Percentiles rank a stretch among this genome's conserved stretches.
Evolutionary conservation across 805 yeast genomes (phyloP).

Genomic region (Candida anglica): DNA sequence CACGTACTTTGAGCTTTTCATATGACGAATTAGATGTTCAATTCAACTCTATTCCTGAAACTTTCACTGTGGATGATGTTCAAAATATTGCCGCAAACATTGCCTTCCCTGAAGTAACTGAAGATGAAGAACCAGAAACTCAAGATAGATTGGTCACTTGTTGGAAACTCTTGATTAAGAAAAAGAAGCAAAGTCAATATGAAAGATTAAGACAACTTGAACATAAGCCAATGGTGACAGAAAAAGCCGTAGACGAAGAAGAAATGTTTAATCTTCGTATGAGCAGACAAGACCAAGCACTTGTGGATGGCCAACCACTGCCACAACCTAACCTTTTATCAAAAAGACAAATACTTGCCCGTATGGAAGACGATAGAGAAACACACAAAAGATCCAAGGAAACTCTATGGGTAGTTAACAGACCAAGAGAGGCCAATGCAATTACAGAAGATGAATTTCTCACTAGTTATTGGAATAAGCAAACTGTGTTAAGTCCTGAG

Average conservation of each 20-base stretch:
- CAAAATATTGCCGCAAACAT: conserved; percentile 24
- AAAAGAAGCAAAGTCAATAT: conserved; percentile 49
- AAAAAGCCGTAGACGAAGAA: conserved; percentile 21
- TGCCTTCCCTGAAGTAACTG: conserved; percentile 30
- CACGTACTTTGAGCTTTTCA: conserved; percentile 31
- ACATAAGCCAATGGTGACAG: conserved; percentile 17
- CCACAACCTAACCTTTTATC: conserved; percentile 15
- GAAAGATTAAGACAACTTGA: conserved; percentile 41
- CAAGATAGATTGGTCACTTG: conserved; percentile 31
- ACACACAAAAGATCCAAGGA: conserved; percentile 84
- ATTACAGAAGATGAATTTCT: conserved; percentile 36
- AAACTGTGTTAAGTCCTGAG: conserved; percentile 41
- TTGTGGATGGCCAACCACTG: neutral
- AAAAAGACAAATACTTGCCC: conserved; percentile 54
- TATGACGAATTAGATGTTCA: conserved; percentile 18
- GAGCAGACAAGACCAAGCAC: conserved; percentile 6
- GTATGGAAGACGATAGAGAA: conserved; percentile 94
- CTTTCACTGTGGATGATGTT: conserved; percentile 34
- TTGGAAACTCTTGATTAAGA: conserved; percentile 45
- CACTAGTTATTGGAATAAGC: conserved; percentile 47
- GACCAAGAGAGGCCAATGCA: conserved; percentile 33
- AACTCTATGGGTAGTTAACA: conserved; percentile 64
- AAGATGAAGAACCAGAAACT: conserved; percentile 16
- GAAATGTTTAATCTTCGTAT: conserved; percentile 20
- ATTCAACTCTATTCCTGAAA: conserved; percentile 23